Conservation (phyloP, 164 flowering plant genomes). For the Vitis labrusca region DNA sequence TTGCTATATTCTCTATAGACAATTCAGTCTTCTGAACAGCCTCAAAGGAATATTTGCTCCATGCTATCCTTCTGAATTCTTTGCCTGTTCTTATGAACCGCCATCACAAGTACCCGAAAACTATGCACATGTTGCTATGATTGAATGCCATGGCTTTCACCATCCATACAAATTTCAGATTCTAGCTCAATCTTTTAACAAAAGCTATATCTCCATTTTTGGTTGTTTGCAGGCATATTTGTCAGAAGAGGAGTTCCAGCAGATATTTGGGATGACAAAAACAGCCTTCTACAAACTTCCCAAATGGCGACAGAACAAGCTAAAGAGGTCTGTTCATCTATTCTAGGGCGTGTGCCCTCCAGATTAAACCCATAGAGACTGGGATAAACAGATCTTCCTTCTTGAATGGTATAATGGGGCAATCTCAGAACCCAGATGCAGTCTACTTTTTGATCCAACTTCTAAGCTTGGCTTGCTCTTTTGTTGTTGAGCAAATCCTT, state of each 20-base stretch:
- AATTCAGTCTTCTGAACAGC: not conserved
- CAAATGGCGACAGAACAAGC: conserved; percentile 77
- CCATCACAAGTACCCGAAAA: not conserved
- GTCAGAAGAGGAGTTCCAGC: conserved; percentile 57
- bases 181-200: not conserved
- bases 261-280: conserved; percentile 63
- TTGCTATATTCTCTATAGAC: not conserved
- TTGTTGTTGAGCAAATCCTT: too few relatives aligned
- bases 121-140: not conserved
- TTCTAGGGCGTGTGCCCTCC: conserved; percentile 30
- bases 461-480: too few relatives aligned
- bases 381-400: too few relatives aligned
- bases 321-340: conserved; percentile 52
- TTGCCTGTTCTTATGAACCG: not conserved
- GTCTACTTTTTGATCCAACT: too few relatives aligned
- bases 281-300: conserved; percentile 59
- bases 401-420: too few relatives aligned
- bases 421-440: too few relatives aligned
- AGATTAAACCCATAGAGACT: conserved; percentile 8
- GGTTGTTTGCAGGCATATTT: conserved; percentile 51
- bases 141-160: not conserved
- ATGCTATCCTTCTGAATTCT: not conserved
- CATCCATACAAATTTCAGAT: not conserved
- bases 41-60: not conserved
- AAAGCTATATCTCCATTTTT: not conserved